A percentile compares a stretch with the other conserved stretches of the same genome.
These are phyloP conservation scores for Begonia masoniana DNA, from an alignment of 306 rosid genomes.

Conservation along the genomic window DNA sequence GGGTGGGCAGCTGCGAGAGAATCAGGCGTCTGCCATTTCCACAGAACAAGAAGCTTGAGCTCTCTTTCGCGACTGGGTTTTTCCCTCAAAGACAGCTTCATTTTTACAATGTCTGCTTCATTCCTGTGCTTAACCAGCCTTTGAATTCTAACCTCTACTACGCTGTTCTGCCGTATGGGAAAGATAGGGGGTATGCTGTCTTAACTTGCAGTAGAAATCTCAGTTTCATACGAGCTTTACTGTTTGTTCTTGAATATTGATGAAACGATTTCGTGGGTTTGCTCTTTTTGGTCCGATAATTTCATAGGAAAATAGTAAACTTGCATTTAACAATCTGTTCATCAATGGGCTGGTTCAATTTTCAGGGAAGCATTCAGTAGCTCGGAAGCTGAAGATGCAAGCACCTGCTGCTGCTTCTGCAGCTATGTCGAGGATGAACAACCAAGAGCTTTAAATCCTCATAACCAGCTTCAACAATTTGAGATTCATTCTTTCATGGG, in stretches of 20 bases:
- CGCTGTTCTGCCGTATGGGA: constrained; percentile 29
- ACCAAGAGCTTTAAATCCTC: constrained; percentile 20
- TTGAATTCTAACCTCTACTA: constrained; percentile 52
- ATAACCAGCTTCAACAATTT: constrained; percentile 19
- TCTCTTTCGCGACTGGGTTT: constrained; percentile 34
- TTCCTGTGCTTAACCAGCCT: constrained; percentile 69
- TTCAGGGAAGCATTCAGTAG: constrained; percentile 19
- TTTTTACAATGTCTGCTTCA: constrained; percentile 31
- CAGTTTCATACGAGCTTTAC: background rate
- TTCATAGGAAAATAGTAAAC: too few species aligned
- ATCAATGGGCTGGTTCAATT: background rate
- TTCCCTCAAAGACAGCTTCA: constrained; percentile 1
- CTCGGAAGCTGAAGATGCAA: constrained; percentile 21
- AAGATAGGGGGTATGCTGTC: constrained; percentile 46
- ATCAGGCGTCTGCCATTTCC: constrained; percentile 48
- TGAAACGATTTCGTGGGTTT: background rate
- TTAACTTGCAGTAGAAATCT: background rate
- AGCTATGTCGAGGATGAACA: constrained; percentile 3
- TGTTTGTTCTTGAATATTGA: background rate
- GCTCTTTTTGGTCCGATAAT: too few species aligned
- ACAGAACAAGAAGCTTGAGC: constrained; percentile 43
- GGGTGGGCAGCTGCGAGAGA: constrained; percentile 20
- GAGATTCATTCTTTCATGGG: constrained; percentile 15
- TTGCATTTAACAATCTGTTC: too few species aligned
- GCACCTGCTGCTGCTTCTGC: constrained; percentile 7